Conservation (phyloP, 495 filamentous ascomycete species). For the Neurospora sp. region DNA sequence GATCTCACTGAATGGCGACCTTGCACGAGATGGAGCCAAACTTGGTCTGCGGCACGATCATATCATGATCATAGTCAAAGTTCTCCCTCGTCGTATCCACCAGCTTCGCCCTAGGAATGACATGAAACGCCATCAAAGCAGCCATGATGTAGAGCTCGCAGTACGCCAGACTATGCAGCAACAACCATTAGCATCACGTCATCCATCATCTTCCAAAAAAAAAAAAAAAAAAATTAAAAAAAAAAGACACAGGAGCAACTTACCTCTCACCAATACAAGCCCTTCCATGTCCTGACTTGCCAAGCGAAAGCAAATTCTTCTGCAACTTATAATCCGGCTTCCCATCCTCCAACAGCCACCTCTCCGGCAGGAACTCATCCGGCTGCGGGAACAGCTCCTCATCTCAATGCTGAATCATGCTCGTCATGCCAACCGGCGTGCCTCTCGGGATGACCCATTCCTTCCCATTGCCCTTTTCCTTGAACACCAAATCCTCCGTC, state of each 20-base stretch:
- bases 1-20: conserved; percentile 1
- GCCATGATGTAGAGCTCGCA: conserved; percentile 22
- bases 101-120: conserved; percentile 15
- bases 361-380: conserved; percentile 36
- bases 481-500: conserved; percentile 24
- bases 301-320: conserved; percentile 39
- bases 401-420: conserved; percentile 38
- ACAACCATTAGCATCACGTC: not conserved
- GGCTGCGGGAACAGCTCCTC: conserved; percentile 39
- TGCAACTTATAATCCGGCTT: conserved; percentile 26
- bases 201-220: too few relatives aligned
- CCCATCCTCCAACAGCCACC: conserved; percentile 30
- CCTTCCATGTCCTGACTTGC: conserved; percentile 30
- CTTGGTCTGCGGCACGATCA: conserved; percentile 15
- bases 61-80: conserved; percentile 20
- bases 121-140: conserved; percentile 15
- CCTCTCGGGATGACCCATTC: conserved; percentile 20
- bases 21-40: conserved; percentile 5
- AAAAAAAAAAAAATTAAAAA: too few relatives aligned
- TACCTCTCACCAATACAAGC: conserved; percentile 43
- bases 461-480: too few relatives aligned
- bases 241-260: too few relatives aligned
- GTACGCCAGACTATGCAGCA: conserved; percentile 27
- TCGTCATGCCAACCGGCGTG: conserved; percentile 39
- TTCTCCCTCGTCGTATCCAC: conserved; percentile 17